Evolutionary conservation across 2,329 filamentous ascomycete species (phyloP), one percentile per base, ranked within the genome.

Genomic region (Ophiostoma sp.): DNA sequence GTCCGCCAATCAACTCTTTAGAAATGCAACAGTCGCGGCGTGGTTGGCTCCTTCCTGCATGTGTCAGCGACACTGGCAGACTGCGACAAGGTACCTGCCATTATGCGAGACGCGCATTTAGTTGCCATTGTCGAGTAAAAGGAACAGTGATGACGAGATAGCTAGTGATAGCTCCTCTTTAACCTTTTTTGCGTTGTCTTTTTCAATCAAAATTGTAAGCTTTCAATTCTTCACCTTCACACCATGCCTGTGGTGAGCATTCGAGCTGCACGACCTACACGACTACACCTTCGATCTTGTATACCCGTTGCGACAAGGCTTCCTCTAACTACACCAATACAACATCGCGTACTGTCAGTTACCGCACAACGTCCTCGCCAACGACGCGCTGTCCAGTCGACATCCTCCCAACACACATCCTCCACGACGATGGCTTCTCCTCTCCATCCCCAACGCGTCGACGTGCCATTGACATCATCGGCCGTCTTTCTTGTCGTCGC

Each of bases 401-500:
- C 50, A 22, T 17, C 33, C 31, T 7, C 31, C 7, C 57, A 3
- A 17, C 9, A 15, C 25, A 31, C 52, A 17, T 31, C 52, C 52
- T 8, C 22, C 45, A 22, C 28, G 9, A 22, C 28, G 9, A 69
- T 69, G 66, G 3, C 45, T 7, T 19, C 45, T 1, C 66, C 28
- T 3, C 82, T 84, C 68, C 80, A 82, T 71, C 77, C 84, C 0
- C 86, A 88, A 74, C 78, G 80, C 1, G 83, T 88, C 70, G 84
- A 86, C 69, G 85, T 84, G 2, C 86, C 86, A 1, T 81, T 89
- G n/a, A 87, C 86, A 2, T 79, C 80, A 33, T 84, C 83, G 2
- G 87, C 86, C 11, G 88, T 86, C 3, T 89, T 89, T 77, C 83
- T 89, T 33, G 83, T 88, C 59, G 78, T 88, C 0, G 80, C 84